Percentiles rank a stretch among this genome's conserved stretches.
Conservation (phyloP, 2,329 filamentous ascomycete species). For the Fusarium bulbicola region DNA sequence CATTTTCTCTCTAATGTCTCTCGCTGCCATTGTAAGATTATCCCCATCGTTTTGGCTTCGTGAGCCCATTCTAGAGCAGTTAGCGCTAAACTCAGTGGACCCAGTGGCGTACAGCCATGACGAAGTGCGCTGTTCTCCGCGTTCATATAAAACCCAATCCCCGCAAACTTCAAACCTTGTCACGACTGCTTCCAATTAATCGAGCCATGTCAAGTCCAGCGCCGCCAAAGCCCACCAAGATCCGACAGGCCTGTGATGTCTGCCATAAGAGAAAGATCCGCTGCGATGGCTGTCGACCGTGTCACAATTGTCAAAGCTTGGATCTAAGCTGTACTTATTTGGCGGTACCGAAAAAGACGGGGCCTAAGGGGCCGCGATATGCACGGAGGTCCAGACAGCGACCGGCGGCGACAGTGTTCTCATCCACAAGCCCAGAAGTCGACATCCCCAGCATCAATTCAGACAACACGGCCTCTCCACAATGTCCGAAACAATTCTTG, state of each 20-base stretch:
- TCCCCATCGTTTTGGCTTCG: rapidly evolving
- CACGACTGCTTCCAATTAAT: neutral
- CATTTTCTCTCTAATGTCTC: rapidly evolving
- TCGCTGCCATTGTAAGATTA: neutral
- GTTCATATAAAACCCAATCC: constrained; percentile 13
- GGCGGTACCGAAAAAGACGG: constrained; percentile 46
- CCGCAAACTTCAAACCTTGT: constrained; percentile 8
- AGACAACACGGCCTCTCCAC: rapidly evolving
- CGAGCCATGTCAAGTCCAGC: neutral
- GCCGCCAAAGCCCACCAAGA: neutral
- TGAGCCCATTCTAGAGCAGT: neutral
- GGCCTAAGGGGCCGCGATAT: constrained; percentile 30
- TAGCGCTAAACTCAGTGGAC: neutral
- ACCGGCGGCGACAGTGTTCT: neutral
- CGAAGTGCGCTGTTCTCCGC: neutral
- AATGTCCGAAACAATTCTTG: rapidly evolving
- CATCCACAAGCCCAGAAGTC: neutral
- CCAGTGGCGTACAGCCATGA: neutral
- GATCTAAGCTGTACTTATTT: constrained; percentile 41
- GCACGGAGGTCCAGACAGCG: neutral
- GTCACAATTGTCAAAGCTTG: constrained; percentile 38
- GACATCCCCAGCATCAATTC: neutral
- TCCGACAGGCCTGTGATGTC: constrained; percentile 44
- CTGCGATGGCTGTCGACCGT: constrained; percentile 42
- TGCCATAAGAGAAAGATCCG: constrained; percentile 45